phyloP scores from a whole-genome alignment of 2,329 filamentous ascomycete species.

The Aspergillus quadricinctus region DNA sequence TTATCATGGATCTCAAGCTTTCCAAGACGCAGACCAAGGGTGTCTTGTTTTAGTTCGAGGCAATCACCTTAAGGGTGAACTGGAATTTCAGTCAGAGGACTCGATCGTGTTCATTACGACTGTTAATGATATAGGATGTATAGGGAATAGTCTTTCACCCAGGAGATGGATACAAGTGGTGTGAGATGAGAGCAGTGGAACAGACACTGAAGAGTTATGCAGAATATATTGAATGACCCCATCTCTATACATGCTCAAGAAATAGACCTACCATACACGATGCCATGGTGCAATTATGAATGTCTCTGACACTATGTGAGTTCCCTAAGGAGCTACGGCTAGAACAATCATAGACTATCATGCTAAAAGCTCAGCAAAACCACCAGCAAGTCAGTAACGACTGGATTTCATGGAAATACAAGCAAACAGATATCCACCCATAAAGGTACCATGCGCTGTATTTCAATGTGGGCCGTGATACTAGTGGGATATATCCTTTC shows the following conservation, averaged over 20 bases:
- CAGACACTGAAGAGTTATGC: neutral
- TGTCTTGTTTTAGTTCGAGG: neutral
- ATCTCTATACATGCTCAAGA: too few species aligned
- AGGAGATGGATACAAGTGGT: neutral
- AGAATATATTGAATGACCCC: neutral
- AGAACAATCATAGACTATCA: too few species aligned
- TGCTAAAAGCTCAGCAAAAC: neutral
- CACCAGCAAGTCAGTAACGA: neutral
- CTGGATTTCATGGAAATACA: neutral
- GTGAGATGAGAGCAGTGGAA: neutral
- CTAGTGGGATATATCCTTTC: neutral
- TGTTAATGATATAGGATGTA: neutral
- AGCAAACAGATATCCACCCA: too few species aligned
- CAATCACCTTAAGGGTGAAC: too few species aligned
- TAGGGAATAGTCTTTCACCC: too few species aligned
- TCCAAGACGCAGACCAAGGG: neutral
- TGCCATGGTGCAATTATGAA: too few species aligned
- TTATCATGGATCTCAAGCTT: constrained; percentile 9
- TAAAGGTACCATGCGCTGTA: neutral
- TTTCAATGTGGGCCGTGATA: neutral
- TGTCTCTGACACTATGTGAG: too few species aligned
- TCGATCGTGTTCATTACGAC: neutral
- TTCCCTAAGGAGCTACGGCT: too few species aligned
- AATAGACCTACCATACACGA: too few species aligned
- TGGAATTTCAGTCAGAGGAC: neutral